These are phyloP conservation scores for Pythium utonaiense DNA, from an alignment of 352 stramenopile genomes.

Conservation along the genomic window DNA sequence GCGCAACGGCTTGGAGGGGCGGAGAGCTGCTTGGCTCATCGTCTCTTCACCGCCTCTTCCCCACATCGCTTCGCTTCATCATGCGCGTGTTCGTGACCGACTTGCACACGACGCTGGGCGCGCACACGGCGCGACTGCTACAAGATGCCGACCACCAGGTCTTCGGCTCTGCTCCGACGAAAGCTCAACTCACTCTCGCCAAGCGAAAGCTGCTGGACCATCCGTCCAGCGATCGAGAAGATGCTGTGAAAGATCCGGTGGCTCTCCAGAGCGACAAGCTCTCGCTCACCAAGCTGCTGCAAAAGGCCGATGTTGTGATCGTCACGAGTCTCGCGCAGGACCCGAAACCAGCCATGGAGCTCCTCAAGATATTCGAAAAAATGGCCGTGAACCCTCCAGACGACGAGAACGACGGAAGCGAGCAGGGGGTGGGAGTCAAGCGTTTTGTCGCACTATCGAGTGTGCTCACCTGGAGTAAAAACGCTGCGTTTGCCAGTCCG, in stretches of 20 bases:
- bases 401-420: slow-evolving; percentile 29
- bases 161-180: slow-evolving; percentile 46
- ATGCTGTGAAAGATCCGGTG: slow-evolving; percentile 51
- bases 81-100: slow-evolving; percentile 81
- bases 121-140: slow-evolving; percentile 47
- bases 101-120: slow-evolving; percentile 52
- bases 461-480: slow-evolving; percentile 80
- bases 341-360: slow-evolving; percentile 54
- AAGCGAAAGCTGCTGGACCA: slow-evolving; percentile 62
- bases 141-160: slow-evolving; percentile 69
- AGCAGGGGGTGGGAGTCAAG: slow-evolving; percentile 33
- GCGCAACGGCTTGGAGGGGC: neutral
- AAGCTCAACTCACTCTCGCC: slow-evolving; percentile 34
- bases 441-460: slow-evolving; percentile 76
- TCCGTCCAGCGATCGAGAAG: slow-evolving; percentile 43
- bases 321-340: slow-evolving; percentile 47
- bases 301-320: slow-evolving; percentile 50
- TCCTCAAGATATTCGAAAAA: slow-evolving; percentile 67
- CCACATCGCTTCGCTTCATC: neutral
- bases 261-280: slow-evolving; percentile 41
- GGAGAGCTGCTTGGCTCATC: neutral
- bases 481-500: slow-evolving; percentile 34
- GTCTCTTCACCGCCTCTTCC: slow-evolving; percentile 20
- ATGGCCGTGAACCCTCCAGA: slow-evolving; percentile 19
- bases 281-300: slow-evolving; percentile 49